Conservation (phyloP, 139 green algal genomes). For the Micractinium sp. region DNA sequence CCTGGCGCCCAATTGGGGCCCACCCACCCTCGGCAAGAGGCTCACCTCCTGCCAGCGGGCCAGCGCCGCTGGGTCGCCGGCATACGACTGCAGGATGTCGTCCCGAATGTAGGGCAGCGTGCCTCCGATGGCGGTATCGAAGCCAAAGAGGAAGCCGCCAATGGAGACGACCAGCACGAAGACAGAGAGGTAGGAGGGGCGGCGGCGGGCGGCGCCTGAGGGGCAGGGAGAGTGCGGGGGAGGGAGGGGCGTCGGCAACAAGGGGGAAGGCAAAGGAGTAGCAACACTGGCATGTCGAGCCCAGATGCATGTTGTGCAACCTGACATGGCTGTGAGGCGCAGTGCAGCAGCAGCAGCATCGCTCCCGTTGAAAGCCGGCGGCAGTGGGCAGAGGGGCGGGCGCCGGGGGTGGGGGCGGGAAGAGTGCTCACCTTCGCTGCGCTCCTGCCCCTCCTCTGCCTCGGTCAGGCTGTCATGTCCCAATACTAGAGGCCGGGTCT, state of each 20-base stretch:
- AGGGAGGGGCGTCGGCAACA: background rate
- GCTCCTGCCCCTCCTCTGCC: background rate
- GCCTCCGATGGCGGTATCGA: conserved; percentile 69
- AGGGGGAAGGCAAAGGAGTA: background rate
- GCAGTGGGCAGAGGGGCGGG: background rate
- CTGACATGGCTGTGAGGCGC: background rate
- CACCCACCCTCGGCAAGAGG: background rate
- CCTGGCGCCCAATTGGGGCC: no score
- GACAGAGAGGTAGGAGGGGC: background rate
- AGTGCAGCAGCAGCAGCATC: background rate
- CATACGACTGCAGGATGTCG: conserved; percentile 58
- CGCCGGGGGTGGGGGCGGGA: background rate
- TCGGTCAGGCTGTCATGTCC: background rate
- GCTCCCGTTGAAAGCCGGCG: background rate
- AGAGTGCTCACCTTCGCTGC: background rate
- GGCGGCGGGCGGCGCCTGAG: background rate
- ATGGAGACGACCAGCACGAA: conserved; percentile 55
- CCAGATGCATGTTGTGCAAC: background rate
- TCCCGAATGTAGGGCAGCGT: conserved; percentile 80
- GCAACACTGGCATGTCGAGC: background rate
- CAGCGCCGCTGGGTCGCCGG: conserved; percentile 5
- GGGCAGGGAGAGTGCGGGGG: background rate
- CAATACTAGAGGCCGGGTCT: background rate
- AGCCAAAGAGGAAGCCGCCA: conserved; percentile 69
- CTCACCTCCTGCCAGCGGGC: conserved; percentile 28